Percentiles rank a stretch among this genome's conserved stretches.
Evolutionary conservation across 1,284 basidiomycete genomes (phyloP).

Genomic region (Malassezia vespertilionis): DNA sequence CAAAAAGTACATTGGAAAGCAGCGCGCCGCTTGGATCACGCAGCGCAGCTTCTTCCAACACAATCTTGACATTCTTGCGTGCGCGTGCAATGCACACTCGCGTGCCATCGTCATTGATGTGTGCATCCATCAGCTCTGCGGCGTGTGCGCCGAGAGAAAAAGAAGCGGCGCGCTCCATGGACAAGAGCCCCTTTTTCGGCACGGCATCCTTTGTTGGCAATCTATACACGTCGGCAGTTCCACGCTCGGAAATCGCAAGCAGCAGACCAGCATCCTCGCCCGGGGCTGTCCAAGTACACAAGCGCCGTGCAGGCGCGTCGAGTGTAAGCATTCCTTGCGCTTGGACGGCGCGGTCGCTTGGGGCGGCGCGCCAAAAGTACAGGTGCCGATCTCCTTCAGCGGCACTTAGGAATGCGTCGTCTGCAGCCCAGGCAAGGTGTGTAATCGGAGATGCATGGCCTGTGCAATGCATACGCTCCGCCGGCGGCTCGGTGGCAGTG

Average conservation of each 20-base stretch:
- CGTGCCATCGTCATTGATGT: conserved; percentile 17
- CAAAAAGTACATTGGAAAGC: conserved; percentile 16
- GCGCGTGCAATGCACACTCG: conserved; percentile 27
- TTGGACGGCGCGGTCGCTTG: background rate
- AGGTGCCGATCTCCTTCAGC: conserved; percentile 66
- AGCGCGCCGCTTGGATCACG: conserved; percentile 19
- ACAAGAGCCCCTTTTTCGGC: conserved; percentile 21
- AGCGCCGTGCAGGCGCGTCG: conserved; percentile 46
- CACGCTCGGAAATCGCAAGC: conserved; percentile 42
- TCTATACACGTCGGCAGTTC: conserved; percentile 33
- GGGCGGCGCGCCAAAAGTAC: conserved; percentile 54
- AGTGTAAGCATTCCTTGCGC: conserved; percentile 44
- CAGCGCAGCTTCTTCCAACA: conserved; percentile 26
- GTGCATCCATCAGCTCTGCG: conserved; percentile 24
- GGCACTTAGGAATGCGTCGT: conserved; percentile 55
- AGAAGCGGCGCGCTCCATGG: conserved; percentile 17
- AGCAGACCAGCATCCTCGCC: conserved; percentile 45
- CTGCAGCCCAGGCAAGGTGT: conserved; percentile 30
- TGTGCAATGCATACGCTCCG: conserved; percentile 20
- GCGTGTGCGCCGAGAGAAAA: background rate
- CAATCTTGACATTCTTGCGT: conserved; percentile 34
- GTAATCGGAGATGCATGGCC: conserved; percentile 38
- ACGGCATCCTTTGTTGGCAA: conserved; percentile 24
- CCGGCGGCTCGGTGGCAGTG: conserved; percentile 7
- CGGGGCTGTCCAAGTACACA: conserved; percentile 19